phyloP scores from a whole-genome alignment of 495 filamentous ascomycete genomes.

The Penicillium ochrochloron region DNA sequence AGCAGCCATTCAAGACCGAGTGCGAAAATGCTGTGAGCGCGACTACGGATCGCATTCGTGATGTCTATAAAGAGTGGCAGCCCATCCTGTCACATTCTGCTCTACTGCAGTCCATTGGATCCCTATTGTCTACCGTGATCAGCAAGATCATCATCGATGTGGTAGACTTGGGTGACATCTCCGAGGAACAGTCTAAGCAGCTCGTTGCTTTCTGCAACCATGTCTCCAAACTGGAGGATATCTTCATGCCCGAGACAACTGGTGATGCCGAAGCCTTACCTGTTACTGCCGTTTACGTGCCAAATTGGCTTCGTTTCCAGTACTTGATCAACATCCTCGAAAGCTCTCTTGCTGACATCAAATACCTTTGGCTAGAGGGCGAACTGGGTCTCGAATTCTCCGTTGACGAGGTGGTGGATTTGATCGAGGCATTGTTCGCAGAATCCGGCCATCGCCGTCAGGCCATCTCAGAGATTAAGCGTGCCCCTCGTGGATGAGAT shows the following conservation, averaged over 20 bases:
- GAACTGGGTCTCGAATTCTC: slow-evolving; percentile 84
- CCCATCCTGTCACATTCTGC: slow-evolving; percentile 79
- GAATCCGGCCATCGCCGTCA: slow-evolving; percentile 78
- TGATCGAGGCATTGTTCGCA: slow-evolving; percentile 89
- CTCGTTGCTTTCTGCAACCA: slow-evolving; percentile 73
- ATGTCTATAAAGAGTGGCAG: slow-evolving; percentile 76
- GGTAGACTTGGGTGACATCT: slow-evolving; percentile 84
- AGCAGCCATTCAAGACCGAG: slow-evolving; percentile 64
- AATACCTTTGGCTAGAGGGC: slow-evolving; percentile 84
- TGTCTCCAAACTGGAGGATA: slow-evolving; percentile 71
- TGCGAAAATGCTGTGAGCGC: slow-evolving; percentile 72
- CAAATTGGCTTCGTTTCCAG: slow-evolving; percentile 86
- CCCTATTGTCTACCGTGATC: slow-evolving; percentile 78
- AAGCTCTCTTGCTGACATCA: slow-evolving; percentile 85
- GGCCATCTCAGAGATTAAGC: slow-evolving; percentile 78
- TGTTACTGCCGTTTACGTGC: slow-evolving; percentile 77
- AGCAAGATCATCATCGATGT: slow-evolving; percentile 82
- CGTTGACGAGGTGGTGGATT: slow-evolving; percentile 80
- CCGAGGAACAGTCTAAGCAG: slow-evolving; percentile 81
- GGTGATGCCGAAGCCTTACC: slow-evolving; percentile 52
- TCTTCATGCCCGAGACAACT: slow-evolving; percentile 67
- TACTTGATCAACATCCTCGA: slow-evolving; percentile 89
- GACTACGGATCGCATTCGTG: slow-evolving; percentile 68
- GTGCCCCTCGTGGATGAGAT: slow-evolving; percentile 30
- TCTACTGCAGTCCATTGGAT: slow-evolving; percentile 82